phyloP scores from a whole-genome alignment of 768 basidiomycete genomes.

The Agrocybe praecox region DNA sequence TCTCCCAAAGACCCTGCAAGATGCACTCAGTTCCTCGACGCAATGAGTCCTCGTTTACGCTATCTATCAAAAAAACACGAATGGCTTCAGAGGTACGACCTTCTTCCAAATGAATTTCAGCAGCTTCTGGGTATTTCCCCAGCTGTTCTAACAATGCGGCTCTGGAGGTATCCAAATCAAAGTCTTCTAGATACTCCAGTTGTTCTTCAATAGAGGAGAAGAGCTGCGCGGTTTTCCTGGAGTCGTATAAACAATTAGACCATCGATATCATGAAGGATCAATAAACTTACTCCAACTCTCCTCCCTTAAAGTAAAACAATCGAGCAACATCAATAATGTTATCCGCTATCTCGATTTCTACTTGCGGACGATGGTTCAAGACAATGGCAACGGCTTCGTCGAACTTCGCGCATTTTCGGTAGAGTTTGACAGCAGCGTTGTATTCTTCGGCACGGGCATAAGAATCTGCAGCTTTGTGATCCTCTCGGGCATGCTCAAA shows the following conservation, averaged over 20 bases:
- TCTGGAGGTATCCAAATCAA: constrained; percentile 50
- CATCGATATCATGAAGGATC: not conserved
- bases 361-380: constrained; percentile 32
- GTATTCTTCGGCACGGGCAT: constrained; percentile 39
- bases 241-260: not conserved
- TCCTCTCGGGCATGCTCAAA: constrained; percentile 41
- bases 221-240: constrained; percentile 48
- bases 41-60: constrained; percentile 23
- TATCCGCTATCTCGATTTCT: constrained; percentile 28
- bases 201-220: constrained; percentile 54
- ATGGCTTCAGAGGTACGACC: constrained; percentile 52
- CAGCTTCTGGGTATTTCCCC: constrained; percentile 49
- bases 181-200: constrained; percentile 56
- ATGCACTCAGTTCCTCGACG: constrained; percentile 40
- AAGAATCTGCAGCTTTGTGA: constrained; percentile 47
- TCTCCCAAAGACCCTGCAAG: constrained; percentile 48
- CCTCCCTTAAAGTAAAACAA: constrained; percentile 45
- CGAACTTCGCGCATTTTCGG: constrained; percentile 35
- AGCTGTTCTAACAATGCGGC: constrained; percentile 44
- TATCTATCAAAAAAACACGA: constrained; percentile 38
- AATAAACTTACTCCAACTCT: constrained; percentile 34
- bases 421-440: constrained; percentile 15
- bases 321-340: constrained; percentile 46
- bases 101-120: constrained; percentile 50
- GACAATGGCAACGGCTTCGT: constrained; percentile 53